phyloP scores from a whole-genome alignment of 169 alveolate genomes.

The Toxoplasma gondii region DNA sequence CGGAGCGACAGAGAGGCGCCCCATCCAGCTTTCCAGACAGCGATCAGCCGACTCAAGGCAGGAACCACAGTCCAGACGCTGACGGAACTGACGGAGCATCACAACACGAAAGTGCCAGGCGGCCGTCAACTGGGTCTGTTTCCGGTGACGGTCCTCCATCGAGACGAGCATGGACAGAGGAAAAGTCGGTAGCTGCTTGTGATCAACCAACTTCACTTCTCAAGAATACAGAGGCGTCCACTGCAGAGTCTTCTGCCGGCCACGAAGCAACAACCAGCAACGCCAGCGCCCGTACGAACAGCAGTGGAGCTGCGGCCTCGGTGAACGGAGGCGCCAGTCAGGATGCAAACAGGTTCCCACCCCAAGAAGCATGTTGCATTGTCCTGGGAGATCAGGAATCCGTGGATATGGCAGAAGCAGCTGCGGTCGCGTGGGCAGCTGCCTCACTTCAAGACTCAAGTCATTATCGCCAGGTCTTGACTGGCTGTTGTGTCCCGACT shows the following conservation, averaged over 20 bases:
- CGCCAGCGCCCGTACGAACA: background rate
- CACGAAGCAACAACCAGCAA: background rate
- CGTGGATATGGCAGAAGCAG: background rate
- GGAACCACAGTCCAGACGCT: background rate
- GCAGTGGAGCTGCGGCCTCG: background rate
- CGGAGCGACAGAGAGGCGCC: background rate
- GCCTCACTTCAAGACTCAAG: background rate
- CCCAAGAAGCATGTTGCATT: background rate
- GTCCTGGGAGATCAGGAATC: background rate
- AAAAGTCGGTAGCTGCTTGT: background rate
- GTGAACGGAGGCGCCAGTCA: background rate
- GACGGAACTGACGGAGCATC: background rate
- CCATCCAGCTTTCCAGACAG: no score
- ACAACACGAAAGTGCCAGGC: background rate
- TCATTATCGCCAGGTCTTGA: background rate
- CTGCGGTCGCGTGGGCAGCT: background rate
- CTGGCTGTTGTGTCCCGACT: conserved; percentile 47
- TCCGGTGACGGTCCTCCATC: background rate
- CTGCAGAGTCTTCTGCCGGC: background rate
- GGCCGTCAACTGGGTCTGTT: background rate
- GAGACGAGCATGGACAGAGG: background rate
- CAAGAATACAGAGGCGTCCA: background rate
- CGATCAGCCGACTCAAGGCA: no score
- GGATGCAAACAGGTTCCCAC: background rate
- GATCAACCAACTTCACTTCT: no score